Evolutionary conservation across 2,329 filamentous ascomycete genomes (phyloP).

Genomic region (Graphilbum sp.): DNA sequence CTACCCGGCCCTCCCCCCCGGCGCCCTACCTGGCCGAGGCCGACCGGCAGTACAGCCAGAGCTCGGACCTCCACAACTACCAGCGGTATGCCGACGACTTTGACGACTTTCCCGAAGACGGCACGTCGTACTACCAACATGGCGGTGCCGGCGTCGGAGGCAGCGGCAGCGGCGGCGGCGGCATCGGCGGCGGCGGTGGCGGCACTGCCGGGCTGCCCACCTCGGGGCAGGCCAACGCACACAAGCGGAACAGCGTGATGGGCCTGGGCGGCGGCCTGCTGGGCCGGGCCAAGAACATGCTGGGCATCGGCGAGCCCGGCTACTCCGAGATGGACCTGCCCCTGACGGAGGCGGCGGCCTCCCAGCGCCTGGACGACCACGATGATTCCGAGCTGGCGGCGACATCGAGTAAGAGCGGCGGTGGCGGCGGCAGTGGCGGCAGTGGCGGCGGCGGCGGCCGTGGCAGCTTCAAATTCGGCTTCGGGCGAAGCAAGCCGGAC

Average conservation of each 20-base stretch:
- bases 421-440: too few relatives aligned
- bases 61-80: slow-evolving; percentile 73
- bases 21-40: slow-evolving; percentile 26
- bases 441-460: slow-evolving; percentile 28
- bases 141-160: slow-evolving; percentile 27
- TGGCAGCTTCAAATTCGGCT: slow-evolving; percentile 81
- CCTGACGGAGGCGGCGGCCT: slow-evolving; percentile 55
- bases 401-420: too few relatives aligned
- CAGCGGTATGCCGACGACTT: slow-evolving; percentile 78
- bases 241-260: slow-evolving; percentile 77
- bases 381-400: slow-evolving; percentile 20
- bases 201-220: slow-evolving; percentile 31
- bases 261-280: slow-evolving; percentile 74
- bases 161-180: slow-evolving; percentile 31
- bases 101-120: slow-evolving; percentile 67
- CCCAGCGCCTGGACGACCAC: slow-evolving; percentile 21
- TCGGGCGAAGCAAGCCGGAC: slow-evolving; percentile 70
- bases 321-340: slow-evolving; percentile 99
- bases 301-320: slow-evolving; percentile 62
- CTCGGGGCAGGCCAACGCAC: slow-evolving; percentile 35
- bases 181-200: slow-evolving; percentile 31
- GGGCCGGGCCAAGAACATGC: slow-evolving; percentile 73
- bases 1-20: too few relatives aligned
- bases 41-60: slow-evolving; percentile 48
- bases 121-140: slow-evolving; percentile 72